phyloP scores from a whole-genome alignment of 2,329 filamentous ascomycete species.

The Colletotrichum caudatum region DNA sequence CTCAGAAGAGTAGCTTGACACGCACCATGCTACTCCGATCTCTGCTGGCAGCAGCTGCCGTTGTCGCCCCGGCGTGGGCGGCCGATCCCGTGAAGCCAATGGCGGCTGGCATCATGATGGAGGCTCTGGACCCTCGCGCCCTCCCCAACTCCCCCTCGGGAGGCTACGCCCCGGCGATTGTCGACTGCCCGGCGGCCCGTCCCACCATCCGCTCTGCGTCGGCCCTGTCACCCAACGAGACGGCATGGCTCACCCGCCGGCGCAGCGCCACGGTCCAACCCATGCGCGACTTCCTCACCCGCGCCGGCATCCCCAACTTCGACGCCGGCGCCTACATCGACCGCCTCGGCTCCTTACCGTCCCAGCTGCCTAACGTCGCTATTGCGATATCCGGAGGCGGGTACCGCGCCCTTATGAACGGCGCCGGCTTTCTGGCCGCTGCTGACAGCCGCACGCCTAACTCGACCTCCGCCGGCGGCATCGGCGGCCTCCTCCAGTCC shows the following conservation, averaged over 20 bases:
- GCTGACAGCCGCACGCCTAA: constrained; percentile 80
- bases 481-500: constrained; percentile 85
- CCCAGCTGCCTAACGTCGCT: constrained; percentile 69
- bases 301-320: constrained; percentile 81
- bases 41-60: constrained; percentile 27
- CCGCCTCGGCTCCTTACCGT: constrained; percentile 73
- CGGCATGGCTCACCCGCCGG: constrained; percentile 77
- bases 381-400: constrained; percentile 87
- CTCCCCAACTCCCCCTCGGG: constrained; percentile 58
- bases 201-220: constrained; percentile 76
- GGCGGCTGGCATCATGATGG: constrained; percentile 30
- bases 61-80: constrained; percentile 51
- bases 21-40: constrained; percentile 31
- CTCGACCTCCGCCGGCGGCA: constrained; percentile 71
- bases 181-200: constrained; percentile 76
- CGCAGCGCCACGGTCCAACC: constrained; percentile 79
- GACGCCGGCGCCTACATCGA: constrained; percentile 81
- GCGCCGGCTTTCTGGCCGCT: constrained; percentile 82
- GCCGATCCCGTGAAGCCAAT: constrained; percentile 40
- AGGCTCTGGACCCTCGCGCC: constrained; percentile 47
- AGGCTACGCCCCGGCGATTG: constrained; percentile 77
- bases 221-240: constrained; percentile 75
- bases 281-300: constrained; percentile 79
- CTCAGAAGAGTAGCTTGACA: neutral
- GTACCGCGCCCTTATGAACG: constrained; percentile 87